Evolutionary conservation across 2,329 filamentous ascomycete genomes (phyloP), one percentile per base, ranked within the genome.

Genomic region (Exutisphaerella laricina): DNA sequence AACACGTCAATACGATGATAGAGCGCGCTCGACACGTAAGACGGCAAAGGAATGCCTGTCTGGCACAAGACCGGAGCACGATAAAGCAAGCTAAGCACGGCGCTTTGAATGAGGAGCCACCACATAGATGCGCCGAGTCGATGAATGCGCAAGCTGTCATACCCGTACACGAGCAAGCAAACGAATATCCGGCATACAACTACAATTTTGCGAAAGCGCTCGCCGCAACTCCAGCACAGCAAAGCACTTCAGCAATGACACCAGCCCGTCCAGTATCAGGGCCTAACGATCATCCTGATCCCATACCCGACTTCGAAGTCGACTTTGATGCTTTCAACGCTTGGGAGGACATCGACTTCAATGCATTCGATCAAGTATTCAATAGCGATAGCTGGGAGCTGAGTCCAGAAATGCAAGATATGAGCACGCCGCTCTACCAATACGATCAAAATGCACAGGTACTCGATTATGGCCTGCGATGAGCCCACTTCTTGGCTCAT

Each of bases 1-100:
- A 54, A 6, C 55, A 59, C 43, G 57, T 59, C n/a, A 54, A 59
- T 39, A 32, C 41, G 8, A 35, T 57, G 29, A 58, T 59, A 16
- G 36, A 51, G 39, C 46, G 52, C n/a, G 56, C 56, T 4, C 47
- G 49, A 29, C 36, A 46, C 12, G 39, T 49, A 30, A 46, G 51
- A 0, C 29, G 29, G 3, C 46, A 49, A 18, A 39, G 38, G 17
- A 39, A 34, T 20, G 13, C 32, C 9, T 34, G 37, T 3, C 21
- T 14, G 22, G 23, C 5, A 1, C 9, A 35, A 23, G 33, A 21
- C 17, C 13, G 20, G 17, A 12, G 33, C 39, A 31, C 20, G 17
- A 9, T 33, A 36, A 30, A 40, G 9, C 26, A 34, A 23, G 25
- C 35, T 38, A 20, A 46, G 41, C 21, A 39, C 26, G 8, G 7